Evolutionary conservation across 2,329 filamentous ascomycete species (phyloP).

Genomic region (Epicoccum sorghinum): DNA sequence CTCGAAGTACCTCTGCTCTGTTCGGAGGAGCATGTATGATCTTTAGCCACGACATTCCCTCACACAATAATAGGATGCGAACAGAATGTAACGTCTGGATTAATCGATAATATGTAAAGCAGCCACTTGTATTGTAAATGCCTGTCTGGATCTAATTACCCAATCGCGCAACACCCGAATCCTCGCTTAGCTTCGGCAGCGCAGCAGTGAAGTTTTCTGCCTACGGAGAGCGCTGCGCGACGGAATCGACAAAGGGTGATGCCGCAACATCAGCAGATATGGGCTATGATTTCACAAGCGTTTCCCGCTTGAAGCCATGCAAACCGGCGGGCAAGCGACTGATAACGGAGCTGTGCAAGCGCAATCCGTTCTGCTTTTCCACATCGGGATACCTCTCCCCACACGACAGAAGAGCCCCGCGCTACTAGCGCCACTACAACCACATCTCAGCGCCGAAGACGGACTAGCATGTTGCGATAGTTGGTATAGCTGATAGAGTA

Average conservation of each 20-base stretch:
- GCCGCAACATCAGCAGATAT: conserved; percentile 27
- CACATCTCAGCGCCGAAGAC: conserved; percentile 28
- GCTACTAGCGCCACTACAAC: conserved; percentile 20
- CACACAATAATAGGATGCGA: too few relatives aligned
- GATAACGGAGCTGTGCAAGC: conserved; percentile 29
- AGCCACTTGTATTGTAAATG: too few relatives aligned
- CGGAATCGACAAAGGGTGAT: conserved; percentile 7
- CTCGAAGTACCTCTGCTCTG: too few relatives aligned
- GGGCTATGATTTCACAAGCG: conserved; percentile 3
- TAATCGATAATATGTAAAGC: too few relatives aligned
- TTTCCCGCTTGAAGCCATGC: conserved; percentile 33
- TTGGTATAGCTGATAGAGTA: conserved; percentile 12
- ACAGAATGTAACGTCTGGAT: too few relatives aligned
- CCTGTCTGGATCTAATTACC: conserved; percentile 3
- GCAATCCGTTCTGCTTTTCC: conserved; percentile 37
- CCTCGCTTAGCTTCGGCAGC: conserved; percentile 11
- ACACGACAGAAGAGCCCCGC: conserved; percentile 29
- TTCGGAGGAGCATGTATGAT: too few relatives aligned
- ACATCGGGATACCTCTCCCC: conserved; percentile 36
- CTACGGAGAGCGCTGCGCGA: conserved; percentile 8
- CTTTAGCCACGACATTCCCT: too few relatives aligned
- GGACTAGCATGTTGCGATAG: conserved; percentile 23
- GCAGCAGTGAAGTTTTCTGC: background rate
- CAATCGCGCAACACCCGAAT: conserved; percentile 6
- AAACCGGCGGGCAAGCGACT: conserved; percentile 26